Conservation (phyloP, 257 asterid species). For the Nicotiana otophora region DNA sequence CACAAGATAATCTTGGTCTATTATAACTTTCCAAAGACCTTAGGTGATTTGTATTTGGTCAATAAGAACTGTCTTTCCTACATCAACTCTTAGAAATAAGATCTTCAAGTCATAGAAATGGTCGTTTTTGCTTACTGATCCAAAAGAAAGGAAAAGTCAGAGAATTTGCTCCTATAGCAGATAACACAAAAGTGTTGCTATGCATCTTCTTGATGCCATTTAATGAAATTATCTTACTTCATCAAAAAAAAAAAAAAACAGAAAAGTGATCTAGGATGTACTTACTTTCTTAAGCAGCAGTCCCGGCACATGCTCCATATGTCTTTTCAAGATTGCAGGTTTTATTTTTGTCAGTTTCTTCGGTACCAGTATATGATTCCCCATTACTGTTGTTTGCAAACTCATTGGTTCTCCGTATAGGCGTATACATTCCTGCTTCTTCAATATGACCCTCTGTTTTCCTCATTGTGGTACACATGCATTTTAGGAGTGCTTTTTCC, state of each 20-base stretch:
- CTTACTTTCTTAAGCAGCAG: not conserved
- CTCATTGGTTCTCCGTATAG: not conserved
- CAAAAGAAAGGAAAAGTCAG: not conserved
- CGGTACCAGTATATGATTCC: not conserved
- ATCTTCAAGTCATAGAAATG: not conserved
- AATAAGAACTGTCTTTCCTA: not conserved
- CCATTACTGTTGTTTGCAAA: not conserved
- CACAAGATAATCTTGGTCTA: not conserved
- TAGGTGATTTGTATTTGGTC: not conserved
- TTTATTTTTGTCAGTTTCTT: not conserved
- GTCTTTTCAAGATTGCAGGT: not conserved
- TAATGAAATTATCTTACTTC: too few relatives aligned
- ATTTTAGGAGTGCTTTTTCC: not conserved
- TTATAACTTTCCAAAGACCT: not conserved
- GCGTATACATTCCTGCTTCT: not conserved
- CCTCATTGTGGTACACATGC: not conserved
- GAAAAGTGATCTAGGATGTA: not conserved
- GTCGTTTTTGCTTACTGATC: not conserved
- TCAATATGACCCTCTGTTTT: not conserved
- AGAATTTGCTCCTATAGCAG: not conserved
- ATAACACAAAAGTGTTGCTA: not conserved
- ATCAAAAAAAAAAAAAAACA: not conserved
- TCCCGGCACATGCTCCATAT: not conserved
- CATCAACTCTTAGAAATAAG: not conserved
- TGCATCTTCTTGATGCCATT: too few relatives aligned